Conservation (phyloP, 78 protist genomes). For the Blattamonas nauphoetae region DNA sequence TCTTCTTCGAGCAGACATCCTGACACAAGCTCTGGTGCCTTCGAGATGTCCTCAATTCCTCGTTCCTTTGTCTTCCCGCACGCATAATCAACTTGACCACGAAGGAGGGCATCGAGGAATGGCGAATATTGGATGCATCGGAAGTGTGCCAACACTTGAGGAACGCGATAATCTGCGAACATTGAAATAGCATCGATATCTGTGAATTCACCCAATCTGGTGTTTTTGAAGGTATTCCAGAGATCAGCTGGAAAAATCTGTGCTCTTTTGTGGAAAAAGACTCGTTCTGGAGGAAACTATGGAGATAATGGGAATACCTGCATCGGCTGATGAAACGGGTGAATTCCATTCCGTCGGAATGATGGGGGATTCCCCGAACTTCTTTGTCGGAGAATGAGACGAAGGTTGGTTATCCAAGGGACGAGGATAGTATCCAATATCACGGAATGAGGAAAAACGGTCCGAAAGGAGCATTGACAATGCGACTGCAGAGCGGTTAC, state of each 20-base stretch:
- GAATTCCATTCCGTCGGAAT: not conserved
- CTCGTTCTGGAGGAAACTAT: constrained; percentile 17
- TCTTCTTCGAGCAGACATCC: constrained; percentile 14
- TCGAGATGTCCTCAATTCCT: not conserved
- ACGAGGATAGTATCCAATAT: not conserved
- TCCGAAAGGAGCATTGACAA: not conserved
- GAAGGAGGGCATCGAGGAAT: not conserved
- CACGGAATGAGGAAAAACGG: not conserved
- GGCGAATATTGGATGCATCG: constrained; percentile 35
- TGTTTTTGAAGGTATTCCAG: constrained; percentile 61
- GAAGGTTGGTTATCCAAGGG: not conserved
- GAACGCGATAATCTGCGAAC: constrained; percentile 80
- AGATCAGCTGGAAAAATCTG: constrained; percentile 78
- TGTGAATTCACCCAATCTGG: constrained; percentile 53
- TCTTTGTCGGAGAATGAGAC: not conserved
- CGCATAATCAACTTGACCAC: not conserved
- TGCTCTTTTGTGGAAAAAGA: constrained; percentile 66
- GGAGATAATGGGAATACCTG: constrained; percentile 16
- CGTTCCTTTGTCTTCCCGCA: not conserved
- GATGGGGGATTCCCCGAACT: not conserved
- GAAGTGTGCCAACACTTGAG: constrained; percentile 36
- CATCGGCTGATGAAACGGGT: not conserved
- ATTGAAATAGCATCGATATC: constrained; percentile 66
- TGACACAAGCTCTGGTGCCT: not conserved
- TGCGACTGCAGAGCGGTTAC: not conserved